phyloP scores from a whole-genome alignment of 176 grass and related monocot species.

The Ananas comosus region DNA sequence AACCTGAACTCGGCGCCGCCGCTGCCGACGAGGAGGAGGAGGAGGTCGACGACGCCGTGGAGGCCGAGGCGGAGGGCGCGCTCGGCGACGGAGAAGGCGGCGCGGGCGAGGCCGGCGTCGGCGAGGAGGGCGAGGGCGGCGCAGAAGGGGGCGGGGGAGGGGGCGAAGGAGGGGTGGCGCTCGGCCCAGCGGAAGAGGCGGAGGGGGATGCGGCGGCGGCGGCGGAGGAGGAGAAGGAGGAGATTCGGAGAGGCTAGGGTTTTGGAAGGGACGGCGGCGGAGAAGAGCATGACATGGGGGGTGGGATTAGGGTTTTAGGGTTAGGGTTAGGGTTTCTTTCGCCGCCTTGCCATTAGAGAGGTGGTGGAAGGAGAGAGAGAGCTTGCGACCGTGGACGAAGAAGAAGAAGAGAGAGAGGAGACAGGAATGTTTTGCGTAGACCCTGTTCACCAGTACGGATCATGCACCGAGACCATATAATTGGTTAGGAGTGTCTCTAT shows the following conservation, averaged over 20 bases:
- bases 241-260: constrained; percentile 9
- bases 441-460: no score
- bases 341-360: constrained; percentile 27
- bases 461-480: no score
- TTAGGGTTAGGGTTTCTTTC: constrained; percentile 17
- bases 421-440: neutral
- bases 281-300: constrained; percentile 21
- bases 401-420: neutral
- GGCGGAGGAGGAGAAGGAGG: neutral
- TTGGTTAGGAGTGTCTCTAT: no score
- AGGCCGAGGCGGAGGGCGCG: constrained; percentile 44
- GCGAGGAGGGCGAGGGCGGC: constrained; percentile 49
- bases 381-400: no score
- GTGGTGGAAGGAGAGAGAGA: neutral
- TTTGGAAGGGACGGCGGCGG: neutral
- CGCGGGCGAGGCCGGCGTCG: constrained; percentile 21
- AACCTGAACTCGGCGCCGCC: neutral
- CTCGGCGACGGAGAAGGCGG: constrained; percentile 42
- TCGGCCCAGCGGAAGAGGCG: constrained; percentile 81
- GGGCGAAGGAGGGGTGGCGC: constrained; percentile 41
- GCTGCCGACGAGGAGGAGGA: constrained; percentile 4
- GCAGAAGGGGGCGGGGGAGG: constrained; percentile 42
- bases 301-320: neutral
- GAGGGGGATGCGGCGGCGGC: constrained; percentile 11
- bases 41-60: constrained; percentile 42